Conservation (phyloP, 768 basidiomycete genomes). For the Cyclocybe cylindracea region DNA sequence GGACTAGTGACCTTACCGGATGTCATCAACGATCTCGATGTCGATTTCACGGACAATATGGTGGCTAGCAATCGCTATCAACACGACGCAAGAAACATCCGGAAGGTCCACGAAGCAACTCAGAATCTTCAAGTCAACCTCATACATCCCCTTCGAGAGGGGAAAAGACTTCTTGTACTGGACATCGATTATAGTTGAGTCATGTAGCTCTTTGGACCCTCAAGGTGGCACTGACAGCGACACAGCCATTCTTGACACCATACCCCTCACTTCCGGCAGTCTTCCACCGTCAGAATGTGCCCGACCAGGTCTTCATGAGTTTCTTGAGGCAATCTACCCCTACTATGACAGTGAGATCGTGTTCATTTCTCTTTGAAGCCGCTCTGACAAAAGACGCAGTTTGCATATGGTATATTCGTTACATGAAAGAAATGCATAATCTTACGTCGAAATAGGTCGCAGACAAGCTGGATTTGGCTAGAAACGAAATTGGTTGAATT, state of each 20-base stretch:
- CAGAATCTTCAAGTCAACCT: conserved; percentile 65
- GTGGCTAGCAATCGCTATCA: conserved; percentile 59
- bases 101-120: conserved; percentile 77
- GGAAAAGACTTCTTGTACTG: conserved; percentile 81
- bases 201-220: neutral
- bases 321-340: conserved; percentile 77
- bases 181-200: conserved; percentile 85
- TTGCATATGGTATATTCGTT: conserved; percentile 72
- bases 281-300: conserved; percentile 82
- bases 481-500: conserved; percentile 87
- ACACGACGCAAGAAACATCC: conserved; percentile 78
- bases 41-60: conserved; percentile 70
- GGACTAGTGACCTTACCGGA: conserved; percentile 69
- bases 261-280: conserved; percentile 79
- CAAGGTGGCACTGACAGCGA: conserved; percentile 1
- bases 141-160: conserved; percentile 74
- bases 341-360: conserved; percentile 68
- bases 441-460: conserved; percentile 51
- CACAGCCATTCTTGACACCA: conserved; percentile 81
- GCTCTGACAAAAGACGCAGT: conserved; percentile 35
- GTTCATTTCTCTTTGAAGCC: neutral
- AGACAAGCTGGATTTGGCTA: conserved; percentile 89
- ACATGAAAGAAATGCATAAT: neutral
- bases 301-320: conserved; percentile 80
- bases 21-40: conserved; percentile 79